Evolutionary conservation across 352 stramenopile species (phyloP), one percentile per base, ranked within the genome.

Genomic region (Pythium rhizo-oryzae): DNA sequence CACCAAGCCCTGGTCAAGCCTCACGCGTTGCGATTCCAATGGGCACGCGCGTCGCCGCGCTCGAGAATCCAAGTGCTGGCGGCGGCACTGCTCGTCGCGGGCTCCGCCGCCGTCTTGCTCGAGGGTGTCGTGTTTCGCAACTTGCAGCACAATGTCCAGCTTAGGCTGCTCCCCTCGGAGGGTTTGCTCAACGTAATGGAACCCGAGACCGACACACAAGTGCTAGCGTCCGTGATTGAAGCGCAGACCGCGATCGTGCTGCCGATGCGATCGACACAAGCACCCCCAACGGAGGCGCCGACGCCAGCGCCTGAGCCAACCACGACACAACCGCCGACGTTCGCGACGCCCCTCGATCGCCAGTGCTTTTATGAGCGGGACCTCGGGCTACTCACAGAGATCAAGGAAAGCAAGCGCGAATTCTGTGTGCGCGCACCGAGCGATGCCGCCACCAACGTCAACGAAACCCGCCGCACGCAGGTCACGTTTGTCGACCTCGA

Each of bases 401-500:
- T 59, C 8, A 3, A 25, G 1, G 19, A 55, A 0, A 54, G 21
- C 21, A 28, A 21, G 24, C 49, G 41, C 24, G 60, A 44, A 6
- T 67, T 67, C 19, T 67, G 60, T 25, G n/a, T 49, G 23, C 47
- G 39, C 18, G 12, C 30, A 33, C 12, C 11, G 35, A n/a, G 25
- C 5, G 18, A n/a, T 16, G n/a, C 39, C 12, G 5, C 39, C 4
- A n/a, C 8, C 18, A 16, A 16, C 23, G 19, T 30, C 5, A 21
- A 44, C 37, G 19, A 33, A 39, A 49, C 49, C 0, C 18, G 51
- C 2, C 60, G 60, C 0, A 67, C 60, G 1, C 16, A 57, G 2
- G 58, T 71, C 4, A 78, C 75, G 1, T 73, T 77, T 21, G 77
- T 74, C 41, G 24, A 65, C 18, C 68, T 59, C 5, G 50, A 58